A percentile compares a stretch with the other conserved stretches of the same genome.
Conservation (phyloP, 768 basidiomycete genomes). For the Atractiella rhizophila region DNA sequence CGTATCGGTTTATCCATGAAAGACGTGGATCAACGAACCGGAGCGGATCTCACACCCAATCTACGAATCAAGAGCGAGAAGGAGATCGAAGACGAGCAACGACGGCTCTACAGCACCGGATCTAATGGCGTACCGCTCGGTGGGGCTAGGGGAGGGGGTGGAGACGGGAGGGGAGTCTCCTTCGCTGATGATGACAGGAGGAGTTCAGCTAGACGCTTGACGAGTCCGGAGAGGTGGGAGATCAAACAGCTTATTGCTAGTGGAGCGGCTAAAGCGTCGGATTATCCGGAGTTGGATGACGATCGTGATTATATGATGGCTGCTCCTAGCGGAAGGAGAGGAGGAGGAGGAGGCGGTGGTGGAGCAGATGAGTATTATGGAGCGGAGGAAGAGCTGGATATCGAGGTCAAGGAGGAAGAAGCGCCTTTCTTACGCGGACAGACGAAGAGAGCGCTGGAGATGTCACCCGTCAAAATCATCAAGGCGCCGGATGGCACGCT, state of each 20-base stretch:
- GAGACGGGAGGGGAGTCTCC: slow-evolving; percentile 4
- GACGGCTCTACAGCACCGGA: slow-evolving; percentile 43
- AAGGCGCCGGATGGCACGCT: slow-evolving; percentile 95
- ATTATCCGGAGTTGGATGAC: slow-evolving; percentile 80
- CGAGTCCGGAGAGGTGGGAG: slow-evolving; percentile 95
- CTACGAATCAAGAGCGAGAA: slow-evolving; percentile 81
- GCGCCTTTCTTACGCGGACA: slow-evolving; percentile 88
- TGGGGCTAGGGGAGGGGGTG: background rate
- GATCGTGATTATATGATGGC: slow-evolving; percentile 51
- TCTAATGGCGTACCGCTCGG: slow-evolving; percentile 64
- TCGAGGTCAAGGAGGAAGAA: slow-evolving; percentile 90
- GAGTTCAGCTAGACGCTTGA: slow-evolving; percentile 63
- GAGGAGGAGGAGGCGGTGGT: no score
- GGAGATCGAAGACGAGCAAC: slow-evolving; percentile 50
- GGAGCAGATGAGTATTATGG: slow-evolving; percentile 17
- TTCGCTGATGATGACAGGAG: slow-evolving; percentile 27
- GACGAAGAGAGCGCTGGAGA: slow-evolving; percentile 77
- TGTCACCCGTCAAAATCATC: slow-evolving; percentile 92
- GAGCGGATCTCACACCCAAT: slow-evolving; percentile 79
- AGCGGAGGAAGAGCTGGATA: slow-evolving; percentile 86
- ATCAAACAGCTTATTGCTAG: slow-evolving; percentile 96
- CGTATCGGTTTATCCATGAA: slow-evolving; percentile 83
- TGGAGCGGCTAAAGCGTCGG: slow-evolving; percentile 68
- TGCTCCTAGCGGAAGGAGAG: slow-evolving; percentile 37
- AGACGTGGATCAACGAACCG: slow-evolving; percentile 76